Evolutionary conservation across 2,329 filamentous ascomycete species (phyloP), one percentile per base, ranked within the genome.

Genomic region (Allantophomopsis cytisporea): DNA sequence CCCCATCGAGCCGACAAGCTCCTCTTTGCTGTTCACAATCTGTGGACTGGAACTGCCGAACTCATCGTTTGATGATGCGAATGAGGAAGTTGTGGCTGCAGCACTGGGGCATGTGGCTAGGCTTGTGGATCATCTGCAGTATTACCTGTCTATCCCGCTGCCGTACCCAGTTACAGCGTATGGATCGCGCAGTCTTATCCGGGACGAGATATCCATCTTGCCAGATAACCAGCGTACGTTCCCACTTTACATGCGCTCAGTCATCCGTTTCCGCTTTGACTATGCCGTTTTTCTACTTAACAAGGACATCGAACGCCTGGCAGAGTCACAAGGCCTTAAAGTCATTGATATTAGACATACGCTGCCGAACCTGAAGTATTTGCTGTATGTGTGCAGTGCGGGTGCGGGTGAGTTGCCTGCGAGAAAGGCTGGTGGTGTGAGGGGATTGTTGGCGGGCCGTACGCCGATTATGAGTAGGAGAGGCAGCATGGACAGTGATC

Each of bases 201-300:
- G 77, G 36, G 88, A 94, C 53, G 76, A 82, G 5, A 82, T 94
- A 34, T 74, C 69, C 15, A 62, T 70, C 18, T 57, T 76, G 6
- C 42, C 46, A 37, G 55, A 56, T 31, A 53, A 55, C 6, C 60
- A 73, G 40, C 71, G 78, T 35, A 78, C 76, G 5, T 98, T 94
- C 51, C 91, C 91, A 0, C 69, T 98, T 0, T 88, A 88, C 58
- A 60, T 83, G 63, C n/a, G 71, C 47, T 70, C 73, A 53, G 71
- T 74, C 2, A 76, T 86, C 0, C 76, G 87, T 35, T 96, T 89
- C 63, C 79, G 89, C 2, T 96, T 96, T 58, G 89, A 96, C 51
- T 98, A 96, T 57, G 91, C 71, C 10, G 91, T 94, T 55, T 98
- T 96, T 52, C 65, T 96, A n/a, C 70, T 98, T 12, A 96, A 96